Percentiles rank a stretch among this genome's conserved stretches.
Evolutionary conservation across 768 basidiomycete species (phyloP).

Genomic region (Pseudohyphozyma bogoriensis): DNA sequence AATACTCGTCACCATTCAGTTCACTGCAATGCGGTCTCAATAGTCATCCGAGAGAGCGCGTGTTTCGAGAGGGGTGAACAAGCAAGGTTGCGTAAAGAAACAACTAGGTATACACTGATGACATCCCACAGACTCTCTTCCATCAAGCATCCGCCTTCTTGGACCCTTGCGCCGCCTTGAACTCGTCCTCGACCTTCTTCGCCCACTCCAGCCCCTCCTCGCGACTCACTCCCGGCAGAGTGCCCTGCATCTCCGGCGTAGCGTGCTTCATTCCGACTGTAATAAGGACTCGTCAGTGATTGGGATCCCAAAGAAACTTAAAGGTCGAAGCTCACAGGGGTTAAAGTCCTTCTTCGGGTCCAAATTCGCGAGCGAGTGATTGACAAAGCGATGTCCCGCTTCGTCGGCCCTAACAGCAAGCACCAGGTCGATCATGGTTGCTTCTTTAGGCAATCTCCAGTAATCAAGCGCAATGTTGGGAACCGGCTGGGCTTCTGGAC

Average conservation of each 20-base stretch:
- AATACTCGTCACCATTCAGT: no score
- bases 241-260: constrained; percentile 72
- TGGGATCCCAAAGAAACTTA: constrained; percentile 73
- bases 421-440: constrained; percentile 43
- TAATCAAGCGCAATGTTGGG: constrained; percentile 89
- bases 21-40: no score
- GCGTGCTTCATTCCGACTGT: constrained; percentile 62
- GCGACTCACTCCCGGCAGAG: constrained; percentile 47
- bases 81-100: no score
- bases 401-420: constrained; percentile 23
- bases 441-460: constrained; percentile 66
- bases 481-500: constrained; percentile 49
- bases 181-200: constrained; percentile 20
- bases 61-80: no score
- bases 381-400: constrained; percentile 85
- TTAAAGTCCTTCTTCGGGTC: constrained; percentile 57
- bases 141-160: background rate
- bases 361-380: constrained; percentile 87
- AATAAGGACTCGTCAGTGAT: background rate
- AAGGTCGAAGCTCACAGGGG: constrained; percentile 60
- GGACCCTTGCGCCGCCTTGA: constrained; percentile 6
- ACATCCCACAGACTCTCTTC: background rate
- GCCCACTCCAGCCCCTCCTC: constrained; percentile 26
- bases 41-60: no score
- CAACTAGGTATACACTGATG: no score